Percentiles rank a stretch among this genome's conserved stretches.
These are phyloP conservation scores for Samsoniella hepiali DNA, from an alignment of 2,329 filamentous ascomycete species.

Conservation along the genomic window DNA sequence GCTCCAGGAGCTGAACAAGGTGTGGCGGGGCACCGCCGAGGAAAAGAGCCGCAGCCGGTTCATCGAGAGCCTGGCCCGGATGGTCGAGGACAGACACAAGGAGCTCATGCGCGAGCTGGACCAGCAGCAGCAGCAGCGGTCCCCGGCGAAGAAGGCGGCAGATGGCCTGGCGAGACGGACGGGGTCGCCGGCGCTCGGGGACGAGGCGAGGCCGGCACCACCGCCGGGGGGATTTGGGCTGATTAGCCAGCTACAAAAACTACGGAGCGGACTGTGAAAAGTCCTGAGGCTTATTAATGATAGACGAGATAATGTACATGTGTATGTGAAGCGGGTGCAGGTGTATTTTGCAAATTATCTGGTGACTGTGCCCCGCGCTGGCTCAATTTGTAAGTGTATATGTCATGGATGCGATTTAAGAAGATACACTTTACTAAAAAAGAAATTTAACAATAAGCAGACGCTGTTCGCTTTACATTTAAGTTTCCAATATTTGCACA, in stretches of 20 bases:
- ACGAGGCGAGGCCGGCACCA: slow-evolving; percentile 25
- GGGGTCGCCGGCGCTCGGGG: slow-evolving; percentile 31
- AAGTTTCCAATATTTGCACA: neutral
- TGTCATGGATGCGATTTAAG: neutral
- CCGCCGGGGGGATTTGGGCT: slow-evolving; percentile 54
- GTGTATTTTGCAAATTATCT: neutral
- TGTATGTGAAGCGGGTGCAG: neutral
- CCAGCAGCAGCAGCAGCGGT: slow-evolving; percentile 9
- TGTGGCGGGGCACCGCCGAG: slow-evolving; percentile 96
- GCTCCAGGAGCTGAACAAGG: slow-evolving; percentile 68
- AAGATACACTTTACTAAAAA: neutral
- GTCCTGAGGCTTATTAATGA: neutral
- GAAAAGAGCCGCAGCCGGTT: slow-evolving; percentile 81
- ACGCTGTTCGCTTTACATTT: neutral
- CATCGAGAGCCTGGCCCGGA: slow-evolving; percentile 74
- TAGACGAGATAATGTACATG: neutral
- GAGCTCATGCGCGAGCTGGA: slow-evolving; percentile 53
- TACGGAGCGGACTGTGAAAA: slow-evolving; percentile 49
- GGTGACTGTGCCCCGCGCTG: neutral
- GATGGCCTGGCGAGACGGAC: slow-evolving; percentile 34
- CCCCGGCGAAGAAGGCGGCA: slow-evolving; percentile 18
- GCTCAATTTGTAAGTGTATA: no score
- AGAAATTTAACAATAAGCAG: no score
- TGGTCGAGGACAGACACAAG: slow-evolving; percentile 72
- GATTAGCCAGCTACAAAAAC: slow-evolving; percentile 61